Conservation (phyloP, 2,329 filamentous ascomycete genomes). For the Exophiala phaeomuriformis region DNA sequence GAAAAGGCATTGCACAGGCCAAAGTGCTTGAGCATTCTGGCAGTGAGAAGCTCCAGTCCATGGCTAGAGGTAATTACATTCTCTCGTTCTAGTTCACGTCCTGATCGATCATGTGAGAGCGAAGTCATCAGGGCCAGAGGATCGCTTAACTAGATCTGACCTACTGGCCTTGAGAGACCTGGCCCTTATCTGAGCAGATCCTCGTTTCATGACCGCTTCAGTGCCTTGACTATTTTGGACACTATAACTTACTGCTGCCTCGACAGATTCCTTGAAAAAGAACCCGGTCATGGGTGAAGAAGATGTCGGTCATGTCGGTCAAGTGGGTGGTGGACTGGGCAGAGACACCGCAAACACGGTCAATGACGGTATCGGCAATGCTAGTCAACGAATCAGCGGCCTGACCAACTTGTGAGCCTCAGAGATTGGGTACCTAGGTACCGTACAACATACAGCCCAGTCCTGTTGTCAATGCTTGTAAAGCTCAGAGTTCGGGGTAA, state of each 20-base stretch:
- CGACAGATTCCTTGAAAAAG: constrained; percentile 19
- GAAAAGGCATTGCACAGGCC: constrained; percentile 16
- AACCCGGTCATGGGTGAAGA: constrained; percentile 19
- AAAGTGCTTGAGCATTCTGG: constrained; percentile 17
- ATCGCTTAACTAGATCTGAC: too few relatives aligned
- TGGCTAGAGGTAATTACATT: constrained; percentile 13
- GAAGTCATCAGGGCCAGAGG: too few relatives aligned
- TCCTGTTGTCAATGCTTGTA: too few relatives aligned
- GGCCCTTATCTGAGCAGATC: too few relatives aligned
- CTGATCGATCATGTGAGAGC: not conserved
- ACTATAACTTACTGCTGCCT: constrained; percentile 1
- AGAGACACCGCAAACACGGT: constrained; percentile 12
- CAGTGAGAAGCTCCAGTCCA: constrained; percentile 10
- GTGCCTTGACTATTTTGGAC: not conserved
- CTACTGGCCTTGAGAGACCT: too few relatives aligned
- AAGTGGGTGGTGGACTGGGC: constrained; percentile 15
- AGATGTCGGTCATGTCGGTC: constrained; percentile 15
- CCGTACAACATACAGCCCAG: too few relatives aligned
- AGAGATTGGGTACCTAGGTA: too few relatives aligned
- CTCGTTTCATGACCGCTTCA: not conserved
- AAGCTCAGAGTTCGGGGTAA: too few relatives aligned
- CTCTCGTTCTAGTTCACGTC: not conserved
- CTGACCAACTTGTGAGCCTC: constrained; percentile 11
- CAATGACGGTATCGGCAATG: constrained; percentile 14
- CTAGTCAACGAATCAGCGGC: constrained; percentile 9